Evolutionary conservation across 345 rosid genomes (phyloP), one percentile per base, ranked within the genome.

Genomic region (Sonneratia alba): DNA sequence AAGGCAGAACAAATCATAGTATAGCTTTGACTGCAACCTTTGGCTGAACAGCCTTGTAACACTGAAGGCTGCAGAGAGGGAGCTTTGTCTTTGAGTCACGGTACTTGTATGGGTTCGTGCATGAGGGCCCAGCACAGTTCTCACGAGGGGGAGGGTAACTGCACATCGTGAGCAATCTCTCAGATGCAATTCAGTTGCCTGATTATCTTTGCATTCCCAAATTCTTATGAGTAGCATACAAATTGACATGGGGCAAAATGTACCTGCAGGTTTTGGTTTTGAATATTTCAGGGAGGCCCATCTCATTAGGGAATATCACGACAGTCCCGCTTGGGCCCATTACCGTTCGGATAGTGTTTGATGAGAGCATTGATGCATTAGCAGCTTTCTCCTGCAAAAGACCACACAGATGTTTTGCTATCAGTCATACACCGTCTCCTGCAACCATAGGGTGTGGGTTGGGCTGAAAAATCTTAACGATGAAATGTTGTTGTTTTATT

Each of bases 121-220:
- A 95, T 0, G 85, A 77, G 43, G 97, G 97, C 66, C 91, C 96
- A 0, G 91, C 97, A 27, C 97, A 95, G 12, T 81, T 89, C 74
- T 95, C 99, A 4, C 97, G 85, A 0, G 89, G 93, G 66, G 93
- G 93, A 79, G 99, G 99, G 75, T 95, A 95, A 73, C 99, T 95
- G 85, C 72, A 77, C 43, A 40, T 4, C 0, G 43, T 40, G 43
- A 40, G 43, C 43, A 40, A 40, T 40, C 43, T 40, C 43, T 40
- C 43, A 40, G 51, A 47, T 8, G 9, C 51, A 47, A 47, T 4
- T 47, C 51, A 47, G 15, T 47, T 47, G 45, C 45, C 45, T 42
- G 6, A 42, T 42, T 42, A 42, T 42, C 45, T 42, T 42, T 9
- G 10, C 10, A 3, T 4, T 42, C 45, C 0, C 15, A 47, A 47